phyloP scores from a whole-genome alignment of 176 grass and related monocot genomes.

The Eragrostis curvula region DNA sequence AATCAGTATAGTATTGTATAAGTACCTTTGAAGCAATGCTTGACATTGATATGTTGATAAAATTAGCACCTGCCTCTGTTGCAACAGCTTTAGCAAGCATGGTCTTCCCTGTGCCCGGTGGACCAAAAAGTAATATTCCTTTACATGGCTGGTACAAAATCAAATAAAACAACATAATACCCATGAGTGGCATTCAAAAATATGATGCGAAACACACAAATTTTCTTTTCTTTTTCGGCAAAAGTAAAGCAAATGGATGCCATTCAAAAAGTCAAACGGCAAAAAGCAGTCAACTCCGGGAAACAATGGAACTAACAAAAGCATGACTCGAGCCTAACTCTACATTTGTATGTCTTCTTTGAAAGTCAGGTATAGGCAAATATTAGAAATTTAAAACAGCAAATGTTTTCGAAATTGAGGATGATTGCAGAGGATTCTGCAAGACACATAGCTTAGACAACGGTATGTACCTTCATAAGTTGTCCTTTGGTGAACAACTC shows the following conservation, averaged over 20 bases:
- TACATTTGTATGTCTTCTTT: no score
- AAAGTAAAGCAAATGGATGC: neutral
- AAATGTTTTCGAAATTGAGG: conserved; percentile 4
- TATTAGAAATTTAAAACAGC: neutral
- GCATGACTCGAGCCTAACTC: neutral
- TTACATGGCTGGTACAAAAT: conserved; percentile 81
- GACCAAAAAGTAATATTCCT: conserved; percentile 97
- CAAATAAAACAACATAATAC: neutral
- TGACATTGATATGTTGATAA: conserved; percentile 99
- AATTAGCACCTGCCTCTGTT: conserved; percentile 96
- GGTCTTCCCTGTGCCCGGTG: conserved; percentile 94
- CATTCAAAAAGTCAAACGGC: neutral
- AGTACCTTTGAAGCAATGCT: conserved; percentile 95
- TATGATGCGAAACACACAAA: neutral
- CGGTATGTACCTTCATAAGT: conserved; percentile 79
- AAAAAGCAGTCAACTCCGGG: neutral
- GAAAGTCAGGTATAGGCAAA: no score
- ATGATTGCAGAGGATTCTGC: neutral
- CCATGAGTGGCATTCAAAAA: conserved; percentile 7
- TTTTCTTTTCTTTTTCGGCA: neutral
- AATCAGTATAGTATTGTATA: conserved; percentile 26
- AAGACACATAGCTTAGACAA: conserved; percentile 14
- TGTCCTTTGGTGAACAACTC: conserved; percentile 96
- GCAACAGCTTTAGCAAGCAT: conserved; percentile 99
- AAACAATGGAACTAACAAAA: neutral